Evolutionary conservation across 805 yeast species (phyloP).

Genomic region (Cyberlindnera bimundalis): DNA sequence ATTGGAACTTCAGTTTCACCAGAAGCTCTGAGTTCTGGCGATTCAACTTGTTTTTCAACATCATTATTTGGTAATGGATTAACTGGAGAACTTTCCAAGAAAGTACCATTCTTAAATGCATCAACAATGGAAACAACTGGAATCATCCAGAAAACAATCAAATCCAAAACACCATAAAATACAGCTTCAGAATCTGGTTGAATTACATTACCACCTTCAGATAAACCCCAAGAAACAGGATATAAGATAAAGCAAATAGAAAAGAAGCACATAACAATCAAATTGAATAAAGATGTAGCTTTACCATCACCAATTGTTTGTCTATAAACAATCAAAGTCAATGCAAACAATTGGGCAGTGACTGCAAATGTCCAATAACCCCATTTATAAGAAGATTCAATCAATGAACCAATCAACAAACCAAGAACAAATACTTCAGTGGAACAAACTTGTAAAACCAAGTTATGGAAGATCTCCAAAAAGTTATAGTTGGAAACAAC

Average conservation of each 20-base stretch:
- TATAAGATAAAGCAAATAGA: conserved; percentile 39
- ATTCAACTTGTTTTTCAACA: conserved; percentile 17
- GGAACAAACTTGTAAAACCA: conserved; percentile 41
- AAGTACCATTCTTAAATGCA: conserved; percentile 19
- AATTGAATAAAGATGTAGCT: conserved; percentile 11
- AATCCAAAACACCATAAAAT: conserved; percentile 50
- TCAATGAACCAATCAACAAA: conserved; percentile 53
- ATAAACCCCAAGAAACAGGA: conserved; percentile 48
- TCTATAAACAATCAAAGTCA: conserved; percentile 28
- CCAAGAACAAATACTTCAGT: conserved; percentile 49
- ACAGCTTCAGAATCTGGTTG: conserved; percentile 53
- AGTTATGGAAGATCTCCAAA: conserved; percentile 22
- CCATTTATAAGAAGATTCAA: conserved; percentile 59
- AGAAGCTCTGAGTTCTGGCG: conserved; percentile 29
- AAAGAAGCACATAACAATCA: conserved; percentile 28
- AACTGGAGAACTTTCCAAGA: conserved; percentile 8
- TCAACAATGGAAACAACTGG: conserved; percentile 34
- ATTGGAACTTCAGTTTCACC: conserved; percentile 32
- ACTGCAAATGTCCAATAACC: conserved; percentile 61
- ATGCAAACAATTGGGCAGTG: conserved; percentile 39
- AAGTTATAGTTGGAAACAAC: conserved; percentile 16
- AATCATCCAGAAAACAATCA: conserved; percentile 39
- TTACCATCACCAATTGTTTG: conserved; percentile 23
- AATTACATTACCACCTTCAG: conserved; percentile 54
- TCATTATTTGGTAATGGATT: conserved; percentile 15